Percentiles rank a stretch among this genome's conserved stretches.
phyloP scores from a whole-genome alignment of 2,329 filamentous ascomycete species.

The Aspergillus brasiliensis region DNA sequence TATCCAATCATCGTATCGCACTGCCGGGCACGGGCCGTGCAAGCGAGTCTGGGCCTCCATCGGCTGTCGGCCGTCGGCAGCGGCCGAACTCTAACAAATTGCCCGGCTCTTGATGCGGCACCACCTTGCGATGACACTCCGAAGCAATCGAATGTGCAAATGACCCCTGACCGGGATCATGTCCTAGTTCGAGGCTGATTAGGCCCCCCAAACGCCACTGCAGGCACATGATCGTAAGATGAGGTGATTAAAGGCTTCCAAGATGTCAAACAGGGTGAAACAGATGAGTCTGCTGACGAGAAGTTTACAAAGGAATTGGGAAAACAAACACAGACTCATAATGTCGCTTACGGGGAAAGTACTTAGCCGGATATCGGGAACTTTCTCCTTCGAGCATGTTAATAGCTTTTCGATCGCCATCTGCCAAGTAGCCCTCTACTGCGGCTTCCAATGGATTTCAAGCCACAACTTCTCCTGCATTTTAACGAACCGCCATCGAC shows the following conservation, averaged over 20 bases:
- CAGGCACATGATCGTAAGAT: background rate
- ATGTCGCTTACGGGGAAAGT: background rate
- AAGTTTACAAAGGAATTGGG: background rate
- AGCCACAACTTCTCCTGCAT: background rate
- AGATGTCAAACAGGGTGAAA: too few relatives aligned
- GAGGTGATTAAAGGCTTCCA: background rate
- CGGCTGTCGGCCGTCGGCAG: conserved; percentile 1
- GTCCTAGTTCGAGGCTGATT: background rate
- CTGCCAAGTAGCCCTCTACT: background rate
- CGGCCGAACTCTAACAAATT: background rate
- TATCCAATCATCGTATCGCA: background rate
- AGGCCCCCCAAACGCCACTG: background rate
- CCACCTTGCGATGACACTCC: background rate
- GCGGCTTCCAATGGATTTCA: background rate
- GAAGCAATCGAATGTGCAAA: background rate
- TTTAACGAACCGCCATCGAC: background rate
- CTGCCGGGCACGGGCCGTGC: background rate
- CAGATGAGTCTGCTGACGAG: too few relatives aligned
- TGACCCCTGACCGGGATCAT: background rate
- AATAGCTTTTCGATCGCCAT: background rate
- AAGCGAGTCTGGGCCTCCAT: background rate
- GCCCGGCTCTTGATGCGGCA: background rate
- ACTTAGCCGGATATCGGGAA: background rate
- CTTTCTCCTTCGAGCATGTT: background rate
- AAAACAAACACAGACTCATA: background rate